Conservation (phyloP, 2,329 filamentous ascomycete species). For the Colletotrichum shisoi region DNA sequence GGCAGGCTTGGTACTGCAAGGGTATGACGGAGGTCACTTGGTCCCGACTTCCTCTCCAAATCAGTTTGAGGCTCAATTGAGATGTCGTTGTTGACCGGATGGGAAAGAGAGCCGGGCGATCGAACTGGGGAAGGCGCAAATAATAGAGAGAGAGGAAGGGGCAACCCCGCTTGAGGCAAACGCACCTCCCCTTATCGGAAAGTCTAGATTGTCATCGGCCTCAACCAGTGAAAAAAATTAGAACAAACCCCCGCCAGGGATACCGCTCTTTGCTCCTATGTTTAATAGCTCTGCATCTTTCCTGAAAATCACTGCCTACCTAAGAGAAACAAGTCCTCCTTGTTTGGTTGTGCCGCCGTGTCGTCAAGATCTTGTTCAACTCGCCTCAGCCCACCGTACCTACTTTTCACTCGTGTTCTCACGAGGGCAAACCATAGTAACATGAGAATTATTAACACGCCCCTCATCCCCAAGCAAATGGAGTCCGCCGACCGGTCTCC, state of each 20-base stretch:
- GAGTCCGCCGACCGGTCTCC: slow-evolving; percentile 45
- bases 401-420: slow-evolving; percentile 1
- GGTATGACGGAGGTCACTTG: neutral
- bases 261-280: slow-evolving; percentile 22
- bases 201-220: slow-evolving; percentile 38
- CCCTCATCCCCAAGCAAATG: slow-evolving; percentile 34
- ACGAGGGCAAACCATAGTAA: slow-evolving; percentile 17
- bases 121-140: slow-evolving; percentile 16
- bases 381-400: neutral
- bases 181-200: slow-evolving; percentile 37
- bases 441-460: slow-evolving; percentile 37
- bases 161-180: slow-evolving; percentile 38
- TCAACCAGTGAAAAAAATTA: slow-evolving; percentile 19
- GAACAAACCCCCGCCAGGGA: slow-evolving; percentile 21
- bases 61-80: slow-evolving; percentile 12
- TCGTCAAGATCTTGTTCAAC: neutral
- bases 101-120: slow-evolving; percentile 3
- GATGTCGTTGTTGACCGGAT: neutral
- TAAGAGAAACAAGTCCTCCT: slow-evolving; percentile 1
- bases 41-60: neutral
- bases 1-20: neutral
- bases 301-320: slow-evolving; percentile 9
- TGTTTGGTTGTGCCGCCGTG: neutral
- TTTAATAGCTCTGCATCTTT: slow-evolving; percentile 9
- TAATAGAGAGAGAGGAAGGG: slow-evolving; percentile 35